Base-by-base conservation (phyloP, 2,329 filamentous ascomycete genomes). In the Aspergillus terreus region DNA sequence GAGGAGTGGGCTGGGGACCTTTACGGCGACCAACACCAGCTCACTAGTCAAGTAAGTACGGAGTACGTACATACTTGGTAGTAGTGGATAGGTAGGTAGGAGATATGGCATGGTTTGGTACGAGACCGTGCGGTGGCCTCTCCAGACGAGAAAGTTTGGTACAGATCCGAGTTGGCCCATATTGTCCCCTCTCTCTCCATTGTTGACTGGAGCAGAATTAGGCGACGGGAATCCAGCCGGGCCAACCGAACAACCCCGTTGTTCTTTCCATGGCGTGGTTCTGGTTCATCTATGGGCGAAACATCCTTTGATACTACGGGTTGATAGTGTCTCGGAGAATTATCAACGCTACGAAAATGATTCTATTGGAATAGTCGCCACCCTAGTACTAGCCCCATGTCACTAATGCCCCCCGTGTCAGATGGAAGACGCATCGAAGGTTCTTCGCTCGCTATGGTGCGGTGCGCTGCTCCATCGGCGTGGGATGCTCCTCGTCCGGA, bases 391-490 rank as follows among this genome's bases (percentile, higher is more conserved):
- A 23, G 23, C 10, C 10, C 33, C 11, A n/a, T 35, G 33, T 35
- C 33, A 35, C n/a, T 35, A 23, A 23, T n/a, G 33, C 4, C 33
- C 32, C 33, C 35, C 35, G 41, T 46, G 35, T 27, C 44, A 50
- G 38, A 51, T 51, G 45, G 50, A 50, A 50, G 42, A 50, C 36
- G 27, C 25, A 12, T 47, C 38, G 27, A 35, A 44, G 35, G 15
- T 43, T 17, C 44, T 51, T 43, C 43, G 44, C 15, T 38, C 35
- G 32, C 21, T 23, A 19, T 30, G 38, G 17, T 42, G 36, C 32
- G 15, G 23, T 23, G 23, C 23, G 23, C 23, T 38, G 14, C 14
- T 38, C 35, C 35, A 38, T 48, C n/a, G 23, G 21, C 17, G 32
- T 11, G 36, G 48, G 49, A 46, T 43, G 25, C 23, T 23, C 23